Evolutionary conservation across 2,329 filamentous ascomycete species (phyloP).

Genomic region (Neonectria punicea): DNA sequence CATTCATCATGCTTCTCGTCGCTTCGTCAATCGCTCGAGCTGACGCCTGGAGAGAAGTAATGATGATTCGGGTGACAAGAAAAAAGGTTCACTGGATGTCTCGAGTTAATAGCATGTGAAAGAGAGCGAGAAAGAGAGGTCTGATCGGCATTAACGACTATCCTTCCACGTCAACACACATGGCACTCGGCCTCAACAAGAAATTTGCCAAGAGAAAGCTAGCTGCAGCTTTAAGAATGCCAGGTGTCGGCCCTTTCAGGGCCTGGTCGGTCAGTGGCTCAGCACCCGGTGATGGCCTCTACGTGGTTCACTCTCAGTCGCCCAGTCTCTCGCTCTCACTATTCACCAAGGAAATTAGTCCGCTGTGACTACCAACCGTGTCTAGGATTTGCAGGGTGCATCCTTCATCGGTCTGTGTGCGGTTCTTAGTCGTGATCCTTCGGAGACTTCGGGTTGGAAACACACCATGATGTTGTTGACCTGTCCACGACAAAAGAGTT

Average conservation of each 20-base stretch:
- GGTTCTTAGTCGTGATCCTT: background rate
- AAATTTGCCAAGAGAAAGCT: conserved; percentile 35
- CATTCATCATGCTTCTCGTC: background rate
- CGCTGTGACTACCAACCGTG: background rate
- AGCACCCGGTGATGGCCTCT: background rate
- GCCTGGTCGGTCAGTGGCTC: background rate
- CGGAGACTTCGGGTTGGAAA: background rate
- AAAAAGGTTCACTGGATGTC: background rate
- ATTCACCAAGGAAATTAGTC: background rate
- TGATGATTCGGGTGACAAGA: background rate
- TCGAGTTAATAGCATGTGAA: background rate
- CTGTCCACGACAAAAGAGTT: background rate
- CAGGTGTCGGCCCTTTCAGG: background rate
- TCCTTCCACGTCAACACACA: conserved; percentile 6
- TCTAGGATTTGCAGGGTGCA: background rate
- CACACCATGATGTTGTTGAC: background rate
- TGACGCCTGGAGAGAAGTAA: background rate
- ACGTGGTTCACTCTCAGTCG: background rate
- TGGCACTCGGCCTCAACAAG: conserved; percentile 10
- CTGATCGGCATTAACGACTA: conserved; percentile 11
- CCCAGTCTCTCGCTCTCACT: background rate
- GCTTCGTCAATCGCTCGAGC: conserved; percentile 1
- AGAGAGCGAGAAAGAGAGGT: background rate
- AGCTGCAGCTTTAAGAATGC: conserved; percentile 17
- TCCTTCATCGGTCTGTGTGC: background rate